phyloP scores from a whole-genome alignment of 768 basidiomycete species.

The Suillus subalutaceus region DNA sequence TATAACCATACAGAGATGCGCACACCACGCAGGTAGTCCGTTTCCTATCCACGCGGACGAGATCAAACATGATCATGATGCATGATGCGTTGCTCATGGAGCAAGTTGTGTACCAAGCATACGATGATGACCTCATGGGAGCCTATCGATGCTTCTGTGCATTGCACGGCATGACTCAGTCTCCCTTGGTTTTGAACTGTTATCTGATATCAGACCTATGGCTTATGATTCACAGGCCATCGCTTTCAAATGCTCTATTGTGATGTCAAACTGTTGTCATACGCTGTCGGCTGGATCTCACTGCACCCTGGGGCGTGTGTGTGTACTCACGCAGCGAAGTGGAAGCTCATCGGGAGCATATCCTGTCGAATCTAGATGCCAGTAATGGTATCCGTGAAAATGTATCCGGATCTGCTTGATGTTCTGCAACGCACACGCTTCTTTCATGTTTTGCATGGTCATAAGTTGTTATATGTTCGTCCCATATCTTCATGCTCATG shows the following conservation, averaged over 20 bases:
- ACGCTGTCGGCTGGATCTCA: not conserved
- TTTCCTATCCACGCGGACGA: not conserved
- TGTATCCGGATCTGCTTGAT: not conserved
- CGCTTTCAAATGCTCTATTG: not conserved
- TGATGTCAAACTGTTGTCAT: no score
- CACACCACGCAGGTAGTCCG: not conserved
- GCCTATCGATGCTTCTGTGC: slow-evolving; percentile 12
- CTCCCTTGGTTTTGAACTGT: not conserved
- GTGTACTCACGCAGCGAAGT: slow-evolving; percentile 2
- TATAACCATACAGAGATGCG: not conserved
- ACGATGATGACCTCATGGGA: not conserved
- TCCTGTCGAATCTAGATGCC: not conserved
- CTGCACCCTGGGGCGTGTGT: not conserved
- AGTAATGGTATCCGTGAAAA: not conserved
- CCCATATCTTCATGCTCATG: not conserved
- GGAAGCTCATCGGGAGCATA: not conserved
- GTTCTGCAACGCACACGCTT: not conserved
- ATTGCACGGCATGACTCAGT: slow-evolving; percentile 6
- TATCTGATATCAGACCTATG: not conserved
- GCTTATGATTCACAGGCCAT: not conserved
- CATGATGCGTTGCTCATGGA: not conserved
- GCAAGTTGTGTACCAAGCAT: slow-evolving; percentile 7
- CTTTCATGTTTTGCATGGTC: not conserved
- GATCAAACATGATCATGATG: not conserved
- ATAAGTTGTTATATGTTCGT: not conserved